Base-by-base conservation (phyloP, 768 basidiomycete genomes). In the Tulasnella sp. region DNA sequence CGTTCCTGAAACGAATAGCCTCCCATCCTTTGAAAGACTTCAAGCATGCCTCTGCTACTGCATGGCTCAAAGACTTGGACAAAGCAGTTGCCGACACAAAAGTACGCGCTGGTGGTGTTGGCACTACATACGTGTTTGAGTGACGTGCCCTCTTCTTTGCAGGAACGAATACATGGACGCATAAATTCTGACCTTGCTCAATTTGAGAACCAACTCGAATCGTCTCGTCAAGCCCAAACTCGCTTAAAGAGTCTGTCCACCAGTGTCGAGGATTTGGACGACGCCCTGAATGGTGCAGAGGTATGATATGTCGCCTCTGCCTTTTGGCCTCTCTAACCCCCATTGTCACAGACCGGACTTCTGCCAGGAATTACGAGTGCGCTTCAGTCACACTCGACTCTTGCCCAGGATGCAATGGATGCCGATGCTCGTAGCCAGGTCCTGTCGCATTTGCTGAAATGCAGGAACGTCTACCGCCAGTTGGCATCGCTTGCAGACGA, bases 51-150 rank as follows among this genome's bases (percentile, higher is more conserved):
- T 82, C 92, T 74, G 91, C 91, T 16, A 85, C 88, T 40, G 90
- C 89, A 78, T 95, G 93, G 92, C 85, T 93, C 51, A 82, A 85
- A 0, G 91, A 93, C 82, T 86, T 97, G 39, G 90, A 96, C 80
- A 87, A 88, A 70, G 89, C 91, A 16, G 92, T 96, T 79, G 84
- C 85, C 32, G 85, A 86, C 46, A 93, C 92, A 15, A 93, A 93
- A 87, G 95, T 94, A 82, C 73, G 84, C 73, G 48, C 74, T 13
- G 55, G 44, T 74, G 61, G 4, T 67, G 32, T 73, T 37, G 42
- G 37, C 74, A 44, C 74, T 1, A 75, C 77, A 32, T 39, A 78
- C 67, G 42, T 29, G 32, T 44, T 23, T 40, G 39, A 40, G 71
- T 72, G 71, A 72, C 44, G 39, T 57, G 40, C 35, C 80, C 79